Evolutionary conservation across 768 basidiomycete species (phyloP).

Genomic region (Sutorius australiensis): DNA sequence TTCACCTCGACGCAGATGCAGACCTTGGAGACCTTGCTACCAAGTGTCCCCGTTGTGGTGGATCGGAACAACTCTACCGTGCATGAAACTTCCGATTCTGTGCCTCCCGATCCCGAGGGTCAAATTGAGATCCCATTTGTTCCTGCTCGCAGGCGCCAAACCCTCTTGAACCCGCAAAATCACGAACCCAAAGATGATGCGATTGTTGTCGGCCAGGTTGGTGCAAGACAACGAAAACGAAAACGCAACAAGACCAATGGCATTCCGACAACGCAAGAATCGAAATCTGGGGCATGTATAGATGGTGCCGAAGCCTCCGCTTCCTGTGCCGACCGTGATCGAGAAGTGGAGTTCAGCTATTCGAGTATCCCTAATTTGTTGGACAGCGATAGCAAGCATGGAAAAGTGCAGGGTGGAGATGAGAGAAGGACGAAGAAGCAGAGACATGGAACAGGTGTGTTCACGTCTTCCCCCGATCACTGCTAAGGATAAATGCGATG

Average conservation of each 20-base stretch:
- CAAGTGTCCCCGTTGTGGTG: neutral
- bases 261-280: neutral
- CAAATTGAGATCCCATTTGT: conserved; percentile 77
- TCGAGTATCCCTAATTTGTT: conserved; percentile 64
- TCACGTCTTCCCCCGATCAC: conserved; percentile 1
- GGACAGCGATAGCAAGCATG: conserved; percentile 48
- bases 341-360: conserved; percentile 60
- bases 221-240: conserved; percentile 65
- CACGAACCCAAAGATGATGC: conserved; percentile 47
- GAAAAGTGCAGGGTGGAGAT: conserved; percentile 9
- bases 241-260: conserved; percentile 21
- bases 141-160: conserved; percentile 56
- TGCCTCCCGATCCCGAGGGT: conserved; percentile 34
- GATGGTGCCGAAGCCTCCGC: conserved; percentile 3
- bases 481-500: neutral
- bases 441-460: conserved; percentile 42
- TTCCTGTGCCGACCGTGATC: conserved; percentile 12
- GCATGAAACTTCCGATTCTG: conserved; percentile 9
- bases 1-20: conserved; percentile 9
- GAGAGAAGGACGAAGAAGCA: conserved; percentile 48
- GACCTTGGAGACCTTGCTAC: neutral
- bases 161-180: conserved; percentile 8
- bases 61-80: neutral
- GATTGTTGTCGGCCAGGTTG: conserved; percentile 67
- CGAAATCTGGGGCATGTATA: conserved; percentile 1